Evolutionary conservation across 1,284 basidiomycete species (phyloP), one percentile per base, ranked within the genome.

Genomic region (Heterobasidion occidentale): DNA sequence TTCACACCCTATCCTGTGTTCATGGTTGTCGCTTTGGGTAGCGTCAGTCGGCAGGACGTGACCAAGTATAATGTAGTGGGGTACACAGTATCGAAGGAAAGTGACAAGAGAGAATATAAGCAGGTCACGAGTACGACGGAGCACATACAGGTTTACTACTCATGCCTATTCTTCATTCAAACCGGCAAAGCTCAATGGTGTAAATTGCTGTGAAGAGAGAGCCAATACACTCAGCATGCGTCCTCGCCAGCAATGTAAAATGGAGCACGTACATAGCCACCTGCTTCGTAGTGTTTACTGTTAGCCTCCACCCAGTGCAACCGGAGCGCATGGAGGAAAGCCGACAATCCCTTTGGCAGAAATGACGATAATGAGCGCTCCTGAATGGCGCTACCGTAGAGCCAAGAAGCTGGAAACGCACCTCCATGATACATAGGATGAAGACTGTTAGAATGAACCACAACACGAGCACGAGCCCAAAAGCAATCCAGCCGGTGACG

Each of bases 231-330:
- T 27, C 38, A 42, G 38, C 5, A 42, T 42, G 38, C 38, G 2
- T 42, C 38, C 9, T 42, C 38, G 38, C 38, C 5, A 11, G 20
- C 2, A 27, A 27, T 27, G 20, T 27, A 27, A 27, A 27, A 3
- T 3, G 20, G 20, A 61, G 57, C 42, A 85, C 86, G 69, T 73
- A 90, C 87, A 78, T 93, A 86, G 66, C 94, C 93, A 58, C 83
- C 88, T 44, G 92, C 94, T 73, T 90, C 86, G 73, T 92, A 98
- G 70, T 95, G 93, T 80, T 98, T 98, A 75, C 93, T 94, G 76
- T 95, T 95, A 52, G 88, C 90, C 73, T 98, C 95, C 61, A 98
- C 94, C 94, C 96, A 98, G 72, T 98, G 95, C 64, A 99, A 79
- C 71, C 96, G 89, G 60, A 99, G 80, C 8, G 96, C 95, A 71